Base-by-base conservation (phyloP, 306 rosid genomes). In the Castanea crenata region DNA sequence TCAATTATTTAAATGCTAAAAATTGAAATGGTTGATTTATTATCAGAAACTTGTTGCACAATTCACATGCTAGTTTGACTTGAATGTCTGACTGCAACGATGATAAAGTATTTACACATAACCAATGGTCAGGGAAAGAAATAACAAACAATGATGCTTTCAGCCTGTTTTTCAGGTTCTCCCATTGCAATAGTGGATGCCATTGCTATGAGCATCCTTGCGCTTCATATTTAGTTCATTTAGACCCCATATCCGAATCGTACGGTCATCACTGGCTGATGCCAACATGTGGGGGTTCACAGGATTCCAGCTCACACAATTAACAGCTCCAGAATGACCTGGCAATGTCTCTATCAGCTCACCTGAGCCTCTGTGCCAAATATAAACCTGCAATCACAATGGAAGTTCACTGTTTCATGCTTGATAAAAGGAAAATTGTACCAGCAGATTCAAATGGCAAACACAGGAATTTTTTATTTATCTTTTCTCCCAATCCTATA, bases 241-340 rank as follows among this genome's bases (percentile, higher is more conserved):
- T 49, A 96, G 75, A 69, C 99, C 99, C 99, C 99, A 96, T 86
- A 96, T 93, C 82, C 97, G 85, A 74, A 96, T 91, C 18, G 99
- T 93, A 20, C 93, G 88, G 84, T 96, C 99, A 77, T 96, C 99
- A 54, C 99, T 96, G 44, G 96, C 98, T 0, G 98, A 96, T 81
- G 99, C 99, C 74, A 96, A 83, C 98, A 96, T 91, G 88, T 96
- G 97, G 10, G 97, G 96, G 52, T 96, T 96, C 6, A 88, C 79
- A 35, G 99, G 99, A 80, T 96, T 96, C 99, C 99, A 96, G 82
- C 97, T 89, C 79, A 96, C 99, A 76, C 96, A 90, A 75, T 93
- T 96, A 32, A 96, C 98, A 32, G 99, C 89, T 69, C 99, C 99
- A 34, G 99, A 91, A 81, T 96, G 99, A 34, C 99, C 99, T 1